A percentile compares a stretch with the other conserved stretches of the same genome.
Conservation (phyloP, 2,329 filamentous ascomycete genomes). For the Aspergillus sp. region DNA sequence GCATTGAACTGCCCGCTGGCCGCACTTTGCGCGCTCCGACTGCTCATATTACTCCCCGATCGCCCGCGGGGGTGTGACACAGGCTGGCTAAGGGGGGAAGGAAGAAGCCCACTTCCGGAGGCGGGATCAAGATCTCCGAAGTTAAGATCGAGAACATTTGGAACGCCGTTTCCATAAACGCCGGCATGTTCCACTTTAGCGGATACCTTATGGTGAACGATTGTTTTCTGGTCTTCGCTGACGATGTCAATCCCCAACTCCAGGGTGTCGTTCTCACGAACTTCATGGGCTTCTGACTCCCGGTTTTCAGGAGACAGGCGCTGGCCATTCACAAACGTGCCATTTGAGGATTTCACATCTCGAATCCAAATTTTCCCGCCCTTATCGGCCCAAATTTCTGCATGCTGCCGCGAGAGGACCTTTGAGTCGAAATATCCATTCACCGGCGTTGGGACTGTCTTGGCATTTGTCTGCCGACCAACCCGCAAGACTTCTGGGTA, state of each 20-base stretch:
- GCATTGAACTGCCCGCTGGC: constrained; percentile 45
- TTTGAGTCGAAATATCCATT: constrained; percentile 99
- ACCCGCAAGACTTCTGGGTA: constrained; percentile 91
- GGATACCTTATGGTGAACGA: constrained; percentile 96
- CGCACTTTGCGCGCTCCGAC: constrained; percentile 47
- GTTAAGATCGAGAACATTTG: constrained; percentile 75
- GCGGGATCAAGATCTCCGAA: constrained; percentile 82
- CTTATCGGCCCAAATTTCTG: constrained; percentile 85
- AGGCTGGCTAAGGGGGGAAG: constrained; percentile 57
- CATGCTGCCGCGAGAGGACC: constrained; percentile 89
- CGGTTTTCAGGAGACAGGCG: constrained; percentile 87
- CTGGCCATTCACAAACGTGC: constrained; percentile 91
- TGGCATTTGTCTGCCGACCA: constrained; percentile 92
- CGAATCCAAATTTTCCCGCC: constrained; percentile 87
- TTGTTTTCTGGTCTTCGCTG: constrained; percentile 95
- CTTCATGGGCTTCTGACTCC: constrained; percentile 89
- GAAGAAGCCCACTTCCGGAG: constrained; percentile 62
- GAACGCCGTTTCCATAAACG: constrained; percentile 54
- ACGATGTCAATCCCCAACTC: constrained; percentile 98
- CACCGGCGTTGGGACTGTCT: constrained; percentile 77
- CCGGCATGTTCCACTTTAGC: constrained; percentile 95
- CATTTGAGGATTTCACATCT: constrained; percentile 97
- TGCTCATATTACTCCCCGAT: constrained; percentile 58
- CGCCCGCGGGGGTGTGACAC: constrained; percentile 59
- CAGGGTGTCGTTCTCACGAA: constrained; percentile 82